Evolutionary conservation across 345 rosid species (phyloP).

Genomic region (Iberis pinnata): DNA sequence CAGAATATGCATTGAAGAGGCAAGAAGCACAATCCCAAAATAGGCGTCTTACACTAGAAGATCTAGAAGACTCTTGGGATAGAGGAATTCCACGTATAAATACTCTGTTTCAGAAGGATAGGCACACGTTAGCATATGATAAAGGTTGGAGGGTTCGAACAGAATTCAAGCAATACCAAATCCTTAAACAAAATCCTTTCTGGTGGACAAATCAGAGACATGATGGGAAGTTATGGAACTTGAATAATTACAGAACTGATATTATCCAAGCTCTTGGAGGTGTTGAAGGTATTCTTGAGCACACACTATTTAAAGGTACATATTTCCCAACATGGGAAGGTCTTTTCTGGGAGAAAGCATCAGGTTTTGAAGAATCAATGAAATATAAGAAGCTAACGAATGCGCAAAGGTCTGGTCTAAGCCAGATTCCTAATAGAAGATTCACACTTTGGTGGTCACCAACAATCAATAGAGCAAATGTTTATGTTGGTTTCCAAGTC

Average conservation of each 20-base stretch:
- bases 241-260: constrained; percentile 88
- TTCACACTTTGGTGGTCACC: constrained; percentile 98
- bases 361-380: constrained; percentile 94
- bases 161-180: constrained; percentile 88
- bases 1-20: constrained; percentile 87
- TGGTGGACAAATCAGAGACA: constrained; percentile 98
- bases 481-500: constrained; percentile 91
- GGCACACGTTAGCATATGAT: constrained; percentile 86
- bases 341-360: constrained; percentile 95
- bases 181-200: constrained; percentile 84
- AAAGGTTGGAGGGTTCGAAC: constrained; percentile 97
- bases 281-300: constrained; percentile 88
- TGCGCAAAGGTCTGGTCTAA: constrained; percentile 95
- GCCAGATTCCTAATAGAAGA: constrained; percentile 85
- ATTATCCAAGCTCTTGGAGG: constrained; percentile 97
- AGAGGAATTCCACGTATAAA: constrained; percentile 90
- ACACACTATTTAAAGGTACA: constrained; percentile 86
- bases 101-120: constrained; percentile 83
- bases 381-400: constrained; percentile 87
- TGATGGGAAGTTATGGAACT: constrained; percentile 89
- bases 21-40: constrained; percentile 93
- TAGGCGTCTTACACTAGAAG: constrained; percentile 88
- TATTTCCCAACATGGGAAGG: constrained; percentile 98
- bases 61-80: constrained; percentile 95
- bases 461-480: constrained; percentile 83